Evolutionary conservation across 1,284 basidiomycete genomes (phyloP).

Genomic region (Porodaedalea pini): DNA sequence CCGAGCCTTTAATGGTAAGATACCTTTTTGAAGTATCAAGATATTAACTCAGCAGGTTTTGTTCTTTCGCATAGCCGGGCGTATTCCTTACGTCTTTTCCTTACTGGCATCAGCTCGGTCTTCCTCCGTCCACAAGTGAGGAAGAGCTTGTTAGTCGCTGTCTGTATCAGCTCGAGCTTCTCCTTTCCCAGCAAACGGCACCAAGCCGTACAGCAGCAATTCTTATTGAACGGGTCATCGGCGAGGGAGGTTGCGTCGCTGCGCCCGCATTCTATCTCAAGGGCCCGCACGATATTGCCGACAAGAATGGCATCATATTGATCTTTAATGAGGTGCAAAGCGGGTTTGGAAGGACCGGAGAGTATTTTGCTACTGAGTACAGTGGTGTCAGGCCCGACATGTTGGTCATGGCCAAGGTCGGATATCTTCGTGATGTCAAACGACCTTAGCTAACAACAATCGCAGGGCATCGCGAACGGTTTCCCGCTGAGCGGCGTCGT

Average conservation of each 20-base stretch:
- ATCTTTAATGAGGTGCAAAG: slow-evolving; percentile 89
- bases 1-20: slow-evolving; percentile 76
- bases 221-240: slow-evolving; percentile 88
- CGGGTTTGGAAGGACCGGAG: slow-evolving; percentile 90
- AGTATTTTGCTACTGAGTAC: slow-evolving; percentile 77
- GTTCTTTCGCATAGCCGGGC: slow-evolving; percentile 57
- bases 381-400: slow-evolving; percentile 85
- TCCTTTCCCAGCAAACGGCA: slow-evolving; percentile 81
- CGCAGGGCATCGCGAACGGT: slow-evolving; percentile 84
- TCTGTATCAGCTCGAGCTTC: slow-evolving; percentile 79
- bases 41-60: slow-evolving; percentile 8
- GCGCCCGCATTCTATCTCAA: slow-evolving; percentile 79
- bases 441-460: not conserved
- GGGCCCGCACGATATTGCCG: slow-evolving; percentile 81
- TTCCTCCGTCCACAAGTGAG: slow-evolving; percentile 58
- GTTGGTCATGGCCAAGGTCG: slow-evolving; percentile 82
- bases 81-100: slow-evolving; percentile 84
- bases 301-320: slow-evolving; percentile 79
- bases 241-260: slow-evolving; percentile 93
- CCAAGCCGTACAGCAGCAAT: slow-evolving; percentile 90
- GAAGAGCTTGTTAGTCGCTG: slow-evolving; percentile 66
- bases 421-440: slow-evolving; percentile 8
- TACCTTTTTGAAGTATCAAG: not conserved
- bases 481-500: slow-evolving; percentile 90
- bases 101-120: slow-evolving; percentile 87